A percentile compares a stretch with the other conserved stretches of the same genome.
These are phyloP conservation scores for Mycena haematopus DNA, from an alignment of 768 basidiomycete genomes.

Conservation along the genomic window DNA sequence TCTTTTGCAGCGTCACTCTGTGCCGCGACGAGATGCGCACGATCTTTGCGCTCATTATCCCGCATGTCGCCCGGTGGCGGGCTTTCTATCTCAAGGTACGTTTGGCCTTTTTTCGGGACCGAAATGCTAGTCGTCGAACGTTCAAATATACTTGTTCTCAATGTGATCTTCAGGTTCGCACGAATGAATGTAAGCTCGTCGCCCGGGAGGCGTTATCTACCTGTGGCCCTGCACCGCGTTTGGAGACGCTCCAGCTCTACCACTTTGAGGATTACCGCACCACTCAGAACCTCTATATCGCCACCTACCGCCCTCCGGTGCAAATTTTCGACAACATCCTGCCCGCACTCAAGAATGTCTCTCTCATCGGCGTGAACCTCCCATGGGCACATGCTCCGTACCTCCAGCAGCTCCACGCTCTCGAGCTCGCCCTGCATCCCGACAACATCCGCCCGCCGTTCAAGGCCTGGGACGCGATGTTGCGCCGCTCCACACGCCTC, in stretches of 20 bases:
- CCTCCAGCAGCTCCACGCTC: conserved; percentile 52
- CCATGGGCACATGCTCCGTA: conserved; percentile 61
- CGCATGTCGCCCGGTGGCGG: conserved; percentile 59
- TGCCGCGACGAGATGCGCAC: conserved; percentile 54
- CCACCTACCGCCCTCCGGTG: conserved; percentile 66
- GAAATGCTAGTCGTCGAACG: background rate
- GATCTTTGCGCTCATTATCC: conserved; percentile 52
- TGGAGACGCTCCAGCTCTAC: conserved; percentile 67
- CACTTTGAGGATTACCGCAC: conserved; percentile 66
- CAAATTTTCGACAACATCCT: conserved; percentile 59
- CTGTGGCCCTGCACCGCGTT: conserved; percentile 59
- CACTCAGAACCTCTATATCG: conserved; percentile 56
- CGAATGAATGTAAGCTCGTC: conserved; percentile 61
- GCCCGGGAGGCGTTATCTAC: conserved; percentile 57
- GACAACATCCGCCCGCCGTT: conserved; percentile 65
- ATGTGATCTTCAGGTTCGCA: conserved; percentile 45
- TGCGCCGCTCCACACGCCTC: conserved; percentile 55
- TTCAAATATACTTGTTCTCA: conserved; percentile 1
- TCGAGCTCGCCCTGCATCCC: conserved; percentile 67
- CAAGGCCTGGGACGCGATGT: conserved; percentile 58
- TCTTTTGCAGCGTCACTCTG: conserved; percentile 45
- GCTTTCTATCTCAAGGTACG: conserved; percentile 58
- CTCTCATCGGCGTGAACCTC: conserved; percentile 70
- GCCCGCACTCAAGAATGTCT: conserved; percentile 59
- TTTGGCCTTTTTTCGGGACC: conserved; percentile 1